A percentile compares a stretch with the other conserved stretches of the same genome.
These are phyloP conservation scores for Monosporascus sp. DNA, from an alignment of 2,329 filamentous ascomycete species.

Conservation along the genomic window DNA sequence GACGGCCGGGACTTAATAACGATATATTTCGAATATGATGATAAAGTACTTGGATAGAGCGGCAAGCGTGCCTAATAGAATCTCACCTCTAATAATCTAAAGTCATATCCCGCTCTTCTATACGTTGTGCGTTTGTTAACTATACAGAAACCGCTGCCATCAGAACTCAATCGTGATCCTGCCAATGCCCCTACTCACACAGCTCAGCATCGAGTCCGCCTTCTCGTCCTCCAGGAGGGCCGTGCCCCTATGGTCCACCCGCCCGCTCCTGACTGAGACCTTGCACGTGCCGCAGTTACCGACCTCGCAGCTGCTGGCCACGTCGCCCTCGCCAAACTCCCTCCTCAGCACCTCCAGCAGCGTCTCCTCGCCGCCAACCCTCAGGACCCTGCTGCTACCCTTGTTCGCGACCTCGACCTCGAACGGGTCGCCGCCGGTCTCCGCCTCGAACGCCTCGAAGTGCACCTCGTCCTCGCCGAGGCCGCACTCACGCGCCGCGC, in stretches of 20 bases:
- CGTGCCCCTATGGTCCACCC: conserved; percentile 45
- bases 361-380: conserved; percentile 43
- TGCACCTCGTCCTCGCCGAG: conserved; percentile 50
- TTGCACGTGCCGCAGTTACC: conserved; percentile 51
- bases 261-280: conserved; percentile 35
- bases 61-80: neutral
- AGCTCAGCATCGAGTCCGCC: conserved; percentile 40
- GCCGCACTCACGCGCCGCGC: conserved; percentile 34
- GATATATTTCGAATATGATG: no score
- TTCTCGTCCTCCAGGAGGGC: conserved; percentile 42
- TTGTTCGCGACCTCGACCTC: conserved; percentile 46
- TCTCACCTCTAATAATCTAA: neutral
- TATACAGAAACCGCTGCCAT: no score
- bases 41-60: neutral
- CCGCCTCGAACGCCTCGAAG: conserved; percentile 54
- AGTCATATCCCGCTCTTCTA: neutral
- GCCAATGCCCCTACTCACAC: conserved; percentile 48
- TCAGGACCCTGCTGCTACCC: conserved; percentile 27
- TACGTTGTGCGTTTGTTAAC: conserved; percentile 16
- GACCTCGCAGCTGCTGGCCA: conserved; percentile 47
- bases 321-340: conserved; percentile 33
- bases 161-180: conserved; percentile 41
- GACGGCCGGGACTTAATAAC: neutral
- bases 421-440: conserved; percentile 53
- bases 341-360: conserved; percentile 42